Evolutionary conservation across 1,284 basidiomycete genomes (phyloP), one percentile per base, ranked within the genome.

Genomic region (Leccinum variabile): DNA sequence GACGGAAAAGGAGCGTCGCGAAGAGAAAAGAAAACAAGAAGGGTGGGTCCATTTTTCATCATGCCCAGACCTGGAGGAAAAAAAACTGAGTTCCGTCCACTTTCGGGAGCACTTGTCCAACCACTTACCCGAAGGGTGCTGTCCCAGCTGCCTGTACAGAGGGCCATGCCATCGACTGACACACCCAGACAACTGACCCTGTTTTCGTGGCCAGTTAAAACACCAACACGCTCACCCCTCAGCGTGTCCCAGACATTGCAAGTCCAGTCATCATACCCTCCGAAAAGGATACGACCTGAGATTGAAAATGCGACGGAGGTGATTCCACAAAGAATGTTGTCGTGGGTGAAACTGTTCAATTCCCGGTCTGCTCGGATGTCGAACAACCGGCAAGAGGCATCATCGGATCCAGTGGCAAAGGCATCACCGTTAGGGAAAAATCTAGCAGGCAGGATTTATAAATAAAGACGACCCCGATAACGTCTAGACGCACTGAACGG

Each of bases 371-470:
- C 97, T 59, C 97, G 91, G 68, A 99, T 94, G 78, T 99, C 97
- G 74, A 98, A 99, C 41, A 99, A 79, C 61, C 97, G 91, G 82
- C 97, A 98, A 49, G 97, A 97, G 7, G 96, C 97, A 78, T 99
- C 97, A 75, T 99, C 97, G 9, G 97, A 99, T 35, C 97, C 97
- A 13, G 97, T 98, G 18, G 95, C 97, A 75, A 99, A 98, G 1
- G 97, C 96, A 76, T 98, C 95, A 67, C 97, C 97, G 73, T 97
- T 98, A 58, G 97, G 97, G 92, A 98, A 98, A 82, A 98, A 98
- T 74, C 95, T 97, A 65, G 60, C 57, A 58, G 59, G 59, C 50
- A 65, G 10, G 58, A 56, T 56, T 66, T 57, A 63, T 62, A 66
- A 65, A 62, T 41, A 49, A 41, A 59, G 56, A 28, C 14, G 56